phyloP scores from a whole-genome alignment of 1,284 basidiomycete genomes.

The Coniferiporia weirii region DNA sequence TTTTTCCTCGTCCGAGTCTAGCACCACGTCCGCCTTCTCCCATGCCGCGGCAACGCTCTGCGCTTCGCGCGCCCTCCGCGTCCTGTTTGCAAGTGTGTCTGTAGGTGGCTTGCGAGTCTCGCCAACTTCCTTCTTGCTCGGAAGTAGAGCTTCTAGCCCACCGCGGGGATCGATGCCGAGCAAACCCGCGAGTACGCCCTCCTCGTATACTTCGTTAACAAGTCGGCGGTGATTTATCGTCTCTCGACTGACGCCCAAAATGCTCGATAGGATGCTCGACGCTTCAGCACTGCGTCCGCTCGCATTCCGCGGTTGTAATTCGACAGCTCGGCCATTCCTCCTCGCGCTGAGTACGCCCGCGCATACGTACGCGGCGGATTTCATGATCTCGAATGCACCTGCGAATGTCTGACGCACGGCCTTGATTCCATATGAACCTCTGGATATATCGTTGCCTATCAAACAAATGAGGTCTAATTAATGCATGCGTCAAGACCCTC shows the following conservation, averaged over 20 bases:
- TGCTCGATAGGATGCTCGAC: conserved; percentile 74
- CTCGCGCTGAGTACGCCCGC: conserved; percentile 55
- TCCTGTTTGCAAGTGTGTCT: neutral
- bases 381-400: conserved; percentile 84
- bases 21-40: conserved; percentile 38
- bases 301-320: conserved; percentile 31
- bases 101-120: conserved; percentile 12
- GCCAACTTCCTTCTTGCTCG: conserved; percentile 22
- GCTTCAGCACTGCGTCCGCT: conserved; percentile 47
- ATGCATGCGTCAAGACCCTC: neutral
- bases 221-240: conserved; percentile 66
- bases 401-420: conserved; percentile 80
- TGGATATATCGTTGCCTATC: conserved; percentile 91
- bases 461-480: neutral
- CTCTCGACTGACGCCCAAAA: conserved; percentile 83
- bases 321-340: conserved; percentile 40
- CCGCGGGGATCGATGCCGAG: conserved; percentile 43
- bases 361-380: conserved; percentile 56
- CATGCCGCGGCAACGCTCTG: conserved; percentile 34
- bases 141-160: conserved; percentile 17
- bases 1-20: conserved; percentile 25
- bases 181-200: conserved; percentile 53
- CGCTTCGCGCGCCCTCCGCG: conserved; percentile 19
- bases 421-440: conserved; percentile 80
- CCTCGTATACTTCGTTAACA: conserved; percentile 67